A percentile compares a stretch with the other conserved stretches of the same genome.
phyloP scores from a whole-genome alignment of 2,329 filamentous ascomycete species.

The Diplodia mutila region DNA sequence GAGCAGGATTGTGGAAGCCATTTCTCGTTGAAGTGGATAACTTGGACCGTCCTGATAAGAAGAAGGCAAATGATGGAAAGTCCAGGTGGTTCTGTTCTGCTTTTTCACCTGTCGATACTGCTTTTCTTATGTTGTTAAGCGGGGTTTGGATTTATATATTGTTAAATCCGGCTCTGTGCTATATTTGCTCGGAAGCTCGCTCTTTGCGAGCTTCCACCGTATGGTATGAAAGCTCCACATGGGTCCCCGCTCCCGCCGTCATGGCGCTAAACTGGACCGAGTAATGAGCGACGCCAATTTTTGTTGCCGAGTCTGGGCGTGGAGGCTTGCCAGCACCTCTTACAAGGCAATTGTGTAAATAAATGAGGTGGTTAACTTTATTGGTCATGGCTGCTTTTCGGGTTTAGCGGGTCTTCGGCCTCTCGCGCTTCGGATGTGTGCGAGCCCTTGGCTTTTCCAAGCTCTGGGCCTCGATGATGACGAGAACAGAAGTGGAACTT shows the following conservation, averaged over 20 bases:
- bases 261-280: background rate
- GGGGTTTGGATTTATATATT: too few species aligned
- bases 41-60: too few species aligned
- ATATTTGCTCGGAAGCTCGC: background rate
- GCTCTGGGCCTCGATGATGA: background rate
- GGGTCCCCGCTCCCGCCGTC: background rate
- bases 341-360: background rate
- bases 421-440: background rate
- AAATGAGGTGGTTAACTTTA: background rate
- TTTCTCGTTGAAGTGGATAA: background rate
- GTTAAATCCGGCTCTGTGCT: background rate
- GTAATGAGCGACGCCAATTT: background rate
- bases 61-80: background rate
- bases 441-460: background rate
- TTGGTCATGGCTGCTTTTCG: background rate
- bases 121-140: background rate
- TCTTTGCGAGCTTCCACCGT: background rate
- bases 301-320: background rate
- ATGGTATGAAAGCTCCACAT: background rate
- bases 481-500: background rate
- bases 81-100: too few species aligned
- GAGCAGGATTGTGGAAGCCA: conserved; percentile 35
- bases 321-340: background rate
- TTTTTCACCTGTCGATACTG: background rate
- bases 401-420: background rate